A percentile compares a stretch with the other conserved stretches of the same genome.
Evolutionary conservation across 1,284 basidiomycete genomes (phyloP).

Genomic region (Pseudozyma hubeiensis): DNA sequence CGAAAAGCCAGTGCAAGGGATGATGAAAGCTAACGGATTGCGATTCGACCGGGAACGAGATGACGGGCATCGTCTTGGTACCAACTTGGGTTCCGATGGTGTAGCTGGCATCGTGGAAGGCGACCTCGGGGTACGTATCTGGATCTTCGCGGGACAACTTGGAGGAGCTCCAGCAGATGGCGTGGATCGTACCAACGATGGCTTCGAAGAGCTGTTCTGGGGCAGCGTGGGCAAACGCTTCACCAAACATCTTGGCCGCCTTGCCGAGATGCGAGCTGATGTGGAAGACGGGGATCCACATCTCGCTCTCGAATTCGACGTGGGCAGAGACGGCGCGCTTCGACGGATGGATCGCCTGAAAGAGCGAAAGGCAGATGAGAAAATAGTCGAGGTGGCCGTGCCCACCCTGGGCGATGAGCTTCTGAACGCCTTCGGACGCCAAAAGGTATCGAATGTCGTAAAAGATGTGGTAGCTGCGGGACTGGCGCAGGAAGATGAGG

Average conservation of each 20-base stretch:
- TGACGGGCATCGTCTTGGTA: slow-evolving; percentile 73
- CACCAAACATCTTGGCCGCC: slow-evolving; percentile 62
- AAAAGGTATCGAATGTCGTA: slow-evolving; percentile 66
- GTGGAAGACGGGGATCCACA: slow-evolving; percentile 67
- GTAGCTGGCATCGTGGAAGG: slow-evolving; percentile 70
- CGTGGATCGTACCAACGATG: slow-evolving; percentile 77
- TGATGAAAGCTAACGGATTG: slow-evolving; percentile 83
- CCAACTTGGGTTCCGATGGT: slow-evolving; percentile 74
- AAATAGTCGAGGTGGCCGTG: slow-evolving; percentile 46
- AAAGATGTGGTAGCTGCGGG: slow-evolving; percentile 65
- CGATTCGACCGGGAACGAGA: slow-evolving; percentile 71
- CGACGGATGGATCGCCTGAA: slow-evolving; percentile 64
- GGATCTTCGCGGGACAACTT: slow-evolving; percentile 67
- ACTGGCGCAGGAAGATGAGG: slow-evolving; percentile 52
- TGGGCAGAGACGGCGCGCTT: slow-evolving; percentile 59
- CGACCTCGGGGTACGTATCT: slow-evolving; percentile 77
- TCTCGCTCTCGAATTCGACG: slow-evolving; percentile 67
- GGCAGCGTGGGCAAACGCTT: slow-evolving; percentile 70
- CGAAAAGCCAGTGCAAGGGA: slow-evolving; percentile 89
- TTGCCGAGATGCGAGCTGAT: slow-evolving; percentile 64
- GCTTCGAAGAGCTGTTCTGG: slow-evolving; percentile 77
- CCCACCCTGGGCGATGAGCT: slow-evolving; percentile 46
- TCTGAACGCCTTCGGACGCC: slow-evolving; percentile 61
- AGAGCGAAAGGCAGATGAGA: slow-evolving; percentile 60
- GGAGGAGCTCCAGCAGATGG: slow-evolving; percentile 72